Evolutionary conservation across 1,139 yeast species (phyloP).

Genomic region (Suhomyces terraborum): DNA sequence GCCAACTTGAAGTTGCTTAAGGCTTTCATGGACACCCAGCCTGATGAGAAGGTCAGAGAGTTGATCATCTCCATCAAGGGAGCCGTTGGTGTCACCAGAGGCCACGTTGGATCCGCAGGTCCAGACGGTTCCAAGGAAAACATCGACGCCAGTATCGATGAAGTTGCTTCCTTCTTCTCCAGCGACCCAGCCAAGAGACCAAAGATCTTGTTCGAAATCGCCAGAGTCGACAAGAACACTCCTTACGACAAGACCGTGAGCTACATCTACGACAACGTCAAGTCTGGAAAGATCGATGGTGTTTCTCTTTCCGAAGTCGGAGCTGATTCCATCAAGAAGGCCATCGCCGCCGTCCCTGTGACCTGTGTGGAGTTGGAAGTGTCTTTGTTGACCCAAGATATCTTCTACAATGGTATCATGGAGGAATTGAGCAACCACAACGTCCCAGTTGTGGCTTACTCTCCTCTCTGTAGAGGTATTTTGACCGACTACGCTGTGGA

Average conservation of each 20-base stretch:
- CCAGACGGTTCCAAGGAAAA: constrained; percentile 55
- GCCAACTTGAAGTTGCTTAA: constrained; percentile 53
- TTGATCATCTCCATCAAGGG: constrained; percentile 70
- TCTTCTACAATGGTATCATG: constrained; percentile 61
- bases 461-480: constrained; percentile 81
- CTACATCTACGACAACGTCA: constrained; percentile 52
- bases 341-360: constrained; percentile 52
- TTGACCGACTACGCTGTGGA: constrained; percentile 61
- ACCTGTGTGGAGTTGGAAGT: constrained; percentile 75
- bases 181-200: constrained; percentile 34
- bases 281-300: constrained; percentile 61
- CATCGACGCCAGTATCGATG: constrained; percentile 53
- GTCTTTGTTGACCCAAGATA: constrained; percentile 65
- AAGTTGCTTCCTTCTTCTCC: constrained; percentile 48
- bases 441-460: constrained; percentile 75
- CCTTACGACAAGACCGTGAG: constrained; percentile 53
- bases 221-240: constrained; percentile 60
- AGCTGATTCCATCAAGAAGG: constrained; percentile 58
- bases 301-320: constrained; percentile 73
- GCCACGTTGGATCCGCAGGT: constrained; percentile 23
- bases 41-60: constrained; percentile 54
- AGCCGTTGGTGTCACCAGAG: too few relatives aligned
- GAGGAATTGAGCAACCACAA: constrained; percentile 46
- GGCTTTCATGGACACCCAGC: constrained; percentile 52
- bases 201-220: constrained; percentile 63